These are phyloP conservation scores for Lentinula detonsa DNA, from an alignment of 768 basidiomycete species.

Conservation along the genomic window DNA sequence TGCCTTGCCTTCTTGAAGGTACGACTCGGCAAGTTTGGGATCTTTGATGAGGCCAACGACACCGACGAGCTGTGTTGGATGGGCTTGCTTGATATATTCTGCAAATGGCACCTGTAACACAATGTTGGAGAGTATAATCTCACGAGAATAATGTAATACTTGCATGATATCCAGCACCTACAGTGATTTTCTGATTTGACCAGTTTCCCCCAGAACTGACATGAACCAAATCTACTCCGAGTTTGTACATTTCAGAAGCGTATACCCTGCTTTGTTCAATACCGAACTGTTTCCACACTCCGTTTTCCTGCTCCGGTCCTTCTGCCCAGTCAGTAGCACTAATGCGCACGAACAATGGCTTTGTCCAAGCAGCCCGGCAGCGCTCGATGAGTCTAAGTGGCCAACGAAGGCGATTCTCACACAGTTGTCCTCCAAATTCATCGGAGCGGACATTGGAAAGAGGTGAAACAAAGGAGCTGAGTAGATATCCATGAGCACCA, in stretches of 20 bases:
- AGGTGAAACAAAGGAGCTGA: slow-evolving; percentile 48
- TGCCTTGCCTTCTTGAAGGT: slow-evolving; percentile 59
- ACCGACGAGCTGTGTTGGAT: slow-evolving; percentile 42
- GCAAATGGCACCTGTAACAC: slow-evolving; percentile 57
- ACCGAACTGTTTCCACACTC: slow-evolving; percentile 66
- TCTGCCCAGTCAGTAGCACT: slow-evolving; percentile 66
- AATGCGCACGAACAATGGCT: slow-evolving; percentile 69
- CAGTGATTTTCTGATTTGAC: slow-evolving; percentile 48
- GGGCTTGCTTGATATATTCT: slow-evolving; percentile 52
- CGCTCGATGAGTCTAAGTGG: slow-evolving; percentile 50
- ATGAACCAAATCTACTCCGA: slow-evolving; percentile 77
- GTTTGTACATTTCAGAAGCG: slow-evolving; percentile 45
- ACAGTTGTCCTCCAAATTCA: slow-evolving; percentile 58
- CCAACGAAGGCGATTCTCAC: slow-evolving; percentile 70
- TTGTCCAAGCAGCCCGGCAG: slow-evolving; percentile 52
- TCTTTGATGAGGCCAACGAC: slow-evolving; percentile 72
- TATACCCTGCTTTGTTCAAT: slow-evolving; percentile 68
- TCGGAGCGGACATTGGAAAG: slow-evolving; percentile 70
- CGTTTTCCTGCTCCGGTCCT: slow-evolving; percentile 47
- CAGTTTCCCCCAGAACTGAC: slow-evolving; percentile 65
- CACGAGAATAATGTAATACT: not conserved
- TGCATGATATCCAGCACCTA: slow-evolving; percentile 60
- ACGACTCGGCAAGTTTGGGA: slow-evolving; percentile 45
- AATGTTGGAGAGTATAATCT: not conserved
- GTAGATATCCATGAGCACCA: slow-evolving; percentile 48